Evolutionary conservation across 495 filamentous ascomycete species (phyloP), one percentile per base, ranked within the genome.

Genomic region (Cenococcum geophilum): DNA sequence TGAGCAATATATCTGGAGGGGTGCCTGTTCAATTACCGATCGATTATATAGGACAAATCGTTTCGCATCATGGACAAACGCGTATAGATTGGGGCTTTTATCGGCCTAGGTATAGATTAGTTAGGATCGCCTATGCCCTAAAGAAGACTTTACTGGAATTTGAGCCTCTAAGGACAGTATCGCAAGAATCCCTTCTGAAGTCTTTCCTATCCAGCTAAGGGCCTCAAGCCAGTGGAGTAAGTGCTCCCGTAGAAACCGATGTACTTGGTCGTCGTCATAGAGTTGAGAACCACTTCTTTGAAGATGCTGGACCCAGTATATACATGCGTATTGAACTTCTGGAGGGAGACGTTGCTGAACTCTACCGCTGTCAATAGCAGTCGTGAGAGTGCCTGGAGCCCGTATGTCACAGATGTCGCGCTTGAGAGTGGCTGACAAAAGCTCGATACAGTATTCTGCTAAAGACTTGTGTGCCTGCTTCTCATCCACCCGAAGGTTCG

Each of bases 221-320:
- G 70, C 75, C 70, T 80, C 75, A 18, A 79, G 25, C 77, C 72
- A 79, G 62, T 75, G 71, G 16, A 82, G 70, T 42, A 82, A 73
- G 65, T 81, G 71, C 57, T 69, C 35, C 56, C 63, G 37, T 16
- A 80, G 62, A 45, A 81, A 81, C 6, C n/a, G 23, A 49, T 71
- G 37, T 10, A 74, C 64, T 14, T 57, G 55, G 58, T 61, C 63
- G 47, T 58, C 27, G 48, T 58, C 60, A 59, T 21, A 14, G 23
- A 51, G 48, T 27, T 51, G 48, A 51, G 20, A 3, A 45, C 22
- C 53, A 54, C 57, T 51, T 12, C 23, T 51, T 27, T 51, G 48
- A 51, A 51, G 48, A 27, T 51, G 48, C 48, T 51, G 48, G 23
- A 51, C 25, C 56, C 56, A 58, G 56, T 58, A 58, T 20, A 43